Evolutionary conservation across 2,329 filamentous ascomycete species (phyloP).

Genomic region (Falciphora oryzae): DNA sequence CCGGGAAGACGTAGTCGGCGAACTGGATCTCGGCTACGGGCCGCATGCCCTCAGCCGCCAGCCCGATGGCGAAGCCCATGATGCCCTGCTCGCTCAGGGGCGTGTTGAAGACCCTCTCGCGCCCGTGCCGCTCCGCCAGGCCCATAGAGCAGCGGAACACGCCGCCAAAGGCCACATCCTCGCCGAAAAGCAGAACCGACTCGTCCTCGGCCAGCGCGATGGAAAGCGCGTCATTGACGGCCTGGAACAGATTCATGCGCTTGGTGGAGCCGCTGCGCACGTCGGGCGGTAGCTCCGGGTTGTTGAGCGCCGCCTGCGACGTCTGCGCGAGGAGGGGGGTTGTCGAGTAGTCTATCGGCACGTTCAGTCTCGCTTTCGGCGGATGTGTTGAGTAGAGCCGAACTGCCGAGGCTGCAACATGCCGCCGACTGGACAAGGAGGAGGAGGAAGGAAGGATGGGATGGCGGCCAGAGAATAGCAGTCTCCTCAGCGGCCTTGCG

Average conservation of each 20-base stretch:
- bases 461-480: conserved; percentile 6
- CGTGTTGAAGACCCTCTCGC: conserved; percentile 91
- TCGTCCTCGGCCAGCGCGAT: conserved; percentile 80
- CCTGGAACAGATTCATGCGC: conserved; percentile 89
- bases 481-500: conserved; percentile 2
- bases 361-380: conserved; percentile 65
- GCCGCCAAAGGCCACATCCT: conserved; percentile 94
- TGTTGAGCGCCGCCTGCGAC: conserved; percentile 63
- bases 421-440: neutral
- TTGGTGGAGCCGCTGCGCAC: conserved; percentile 66
- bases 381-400: conserved; percentile 48
- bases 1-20: conserved; percentile 88
- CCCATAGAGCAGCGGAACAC: conserved; percentile 95
- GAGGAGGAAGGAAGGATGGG: neutral
- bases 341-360: conserved; percentile 79
- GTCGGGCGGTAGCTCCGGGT: conserved; percentile 63
- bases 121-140: conserved; percentile 79
- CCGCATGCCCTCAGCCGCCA: conserved; percentile 84
- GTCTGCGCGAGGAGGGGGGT: conserved; percentile 78
- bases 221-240: conserved; percentile 84
- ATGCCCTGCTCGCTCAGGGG: conserved; percentile 93
- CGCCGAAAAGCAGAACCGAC: conserved; percentile 84
- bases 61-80: conserved; percentile 86
- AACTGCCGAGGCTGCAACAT: neutral
- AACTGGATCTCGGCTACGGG: conserved; percentile 95